Conservation (phyloP, 192 early-diverging fungal species). For the Obelidium mucronatum region DNA sequence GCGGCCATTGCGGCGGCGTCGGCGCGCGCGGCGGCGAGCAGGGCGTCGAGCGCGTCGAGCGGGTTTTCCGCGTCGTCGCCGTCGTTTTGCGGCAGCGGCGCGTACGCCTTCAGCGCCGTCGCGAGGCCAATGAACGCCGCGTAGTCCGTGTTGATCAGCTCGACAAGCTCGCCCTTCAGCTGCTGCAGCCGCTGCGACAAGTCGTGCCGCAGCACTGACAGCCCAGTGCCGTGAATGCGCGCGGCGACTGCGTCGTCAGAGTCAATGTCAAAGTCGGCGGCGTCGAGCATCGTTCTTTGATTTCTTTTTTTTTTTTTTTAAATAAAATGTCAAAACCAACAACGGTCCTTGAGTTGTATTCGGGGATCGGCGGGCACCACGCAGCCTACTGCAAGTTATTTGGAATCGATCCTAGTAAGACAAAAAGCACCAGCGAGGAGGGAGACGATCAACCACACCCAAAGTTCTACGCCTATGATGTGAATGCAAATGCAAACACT, state of each 20-base stretch:
- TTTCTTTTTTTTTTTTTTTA: not conserved
- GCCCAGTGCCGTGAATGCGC: slow-evolving; percentile 65
- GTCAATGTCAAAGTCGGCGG: slow-evolving; percentile 43
- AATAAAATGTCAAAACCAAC: slow-evolving; percentile 21
- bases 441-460: slow-evolving; percentile 23
- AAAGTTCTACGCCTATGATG: slow-evolving; percentile 83
- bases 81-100: slow-evolving; percentile 69
- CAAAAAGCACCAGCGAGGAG: too few species aligned
- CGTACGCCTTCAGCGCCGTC: slow-evolving; percentile 64
- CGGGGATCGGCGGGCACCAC: slow-evolving; percentile 65
- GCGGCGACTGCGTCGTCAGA: slow-evolving; percentile 68
- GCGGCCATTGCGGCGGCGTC: too few species aligned
- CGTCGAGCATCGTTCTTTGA: too few species aligned
- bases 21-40: slow-evolving; percentile 60
- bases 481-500: slow-evolving; percentile 85
- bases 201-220: slow-evolving; percentile 72
- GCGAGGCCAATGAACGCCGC: slow-evolving; percentile 83
- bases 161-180: slow-evolving; percentile 77
- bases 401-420: slow-evolving; percentile 34
- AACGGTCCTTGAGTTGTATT: slow-evolving; percentile 58
- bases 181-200: slow-evolving; percentile 60
- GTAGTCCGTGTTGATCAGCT: slow-evolving; percentile 81
- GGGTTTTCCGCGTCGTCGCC: slow-evolving; percentile 67
- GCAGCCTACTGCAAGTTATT: slow-evolving; percentile 33
- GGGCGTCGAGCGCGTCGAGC: slow-evolving; percentile 59